Conservation (phyloP, 352 stramenopile species). For the Globisporangium solare region DNA sequence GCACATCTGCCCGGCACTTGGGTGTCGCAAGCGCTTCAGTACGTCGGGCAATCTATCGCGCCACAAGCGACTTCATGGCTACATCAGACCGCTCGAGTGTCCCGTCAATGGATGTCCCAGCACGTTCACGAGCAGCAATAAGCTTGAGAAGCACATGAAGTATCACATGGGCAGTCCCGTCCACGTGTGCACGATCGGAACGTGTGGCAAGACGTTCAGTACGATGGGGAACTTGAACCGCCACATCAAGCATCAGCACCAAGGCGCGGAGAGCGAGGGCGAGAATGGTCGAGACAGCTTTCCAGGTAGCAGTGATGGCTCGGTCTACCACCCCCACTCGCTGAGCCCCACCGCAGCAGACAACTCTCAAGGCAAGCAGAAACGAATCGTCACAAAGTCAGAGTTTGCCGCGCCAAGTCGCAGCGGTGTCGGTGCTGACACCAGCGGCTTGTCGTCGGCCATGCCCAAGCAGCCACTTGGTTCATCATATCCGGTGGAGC, state of each 20-base stretch:
- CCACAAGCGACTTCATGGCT: constrained; percentile 47
- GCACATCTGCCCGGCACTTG: constrained; percentile 31
- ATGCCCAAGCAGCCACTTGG: too few relatives aligned
- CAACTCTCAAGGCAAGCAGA: background rate
- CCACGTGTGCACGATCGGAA: constrained; percentile 35
- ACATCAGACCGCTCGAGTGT: constrained; percentile 33
- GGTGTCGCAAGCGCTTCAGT: constrained; percentile 45
- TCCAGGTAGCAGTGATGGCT: background rate
- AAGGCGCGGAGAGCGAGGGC: background rate
- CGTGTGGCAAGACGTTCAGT: constrained; percentile 57
- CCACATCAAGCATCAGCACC: constrained; percentile 42
- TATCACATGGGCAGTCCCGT: constrained; percentile 35
- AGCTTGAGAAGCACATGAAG: constrained; percentile 49
- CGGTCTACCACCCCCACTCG: background rate
- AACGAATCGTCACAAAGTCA: too few relatives aligned
- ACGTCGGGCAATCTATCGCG: constrained; percentile 53
- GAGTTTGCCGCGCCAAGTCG: background rate
- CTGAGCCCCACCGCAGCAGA: constrained; percentile 11
- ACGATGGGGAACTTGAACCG: constrained; percentile 54
- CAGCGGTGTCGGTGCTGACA: background rate
- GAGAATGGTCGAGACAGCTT: constrained; percentile 2
- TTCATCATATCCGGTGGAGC: too few relatives aligned
- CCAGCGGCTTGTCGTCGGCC: too few relatives aligned
- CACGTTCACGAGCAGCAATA: constrained; percentile 37
- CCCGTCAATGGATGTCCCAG: constrained; percentile 31